Percentiles rank a stretch among this genome's conserved stretches.
Conservation (phyloP, 768 basidiomycete genomes). For the Hypsizygus marmoreus region DNA sequence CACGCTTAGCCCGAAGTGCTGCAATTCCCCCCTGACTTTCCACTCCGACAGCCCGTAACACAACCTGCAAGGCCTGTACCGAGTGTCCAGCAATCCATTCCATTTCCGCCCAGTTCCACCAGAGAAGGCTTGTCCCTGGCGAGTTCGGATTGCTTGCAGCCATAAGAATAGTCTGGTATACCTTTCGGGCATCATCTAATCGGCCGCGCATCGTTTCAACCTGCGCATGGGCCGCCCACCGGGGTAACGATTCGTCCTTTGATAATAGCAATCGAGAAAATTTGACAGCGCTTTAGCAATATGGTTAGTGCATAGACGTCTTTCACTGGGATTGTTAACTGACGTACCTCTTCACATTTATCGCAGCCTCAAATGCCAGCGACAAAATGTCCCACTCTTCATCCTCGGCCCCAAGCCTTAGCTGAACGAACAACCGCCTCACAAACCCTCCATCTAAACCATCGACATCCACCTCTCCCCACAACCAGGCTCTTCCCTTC, state of each 20-base stretch:
- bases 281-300: slow-evolving; percentile 58
- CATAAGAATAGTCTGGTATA: slow-evolving; percentile 69
- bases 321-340: background rate
- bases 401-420: slow-evolving; percentile 51
- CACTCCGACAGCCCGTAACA: slow-evolving; percentile 55
- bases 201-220: slow-evolving; percentile 69
- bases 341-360: slow-evolving; percentile 58
- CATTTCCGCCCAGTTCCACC: slow-evolving; percentile 87
- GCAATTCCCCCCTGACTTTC: slow-evolving; percentile 54
- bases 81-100: slow-evolving; percentile 67
- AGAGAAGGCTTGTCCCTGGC: slow-evolving; percentile 48
- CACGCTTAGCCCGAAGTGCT: slow-evolving; percentile 64
- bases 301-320: slow-evolving; percentile 12
- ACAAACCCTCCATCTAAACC: slow-evolving; percentile 52
- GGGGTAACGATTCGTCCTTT: slow-evolving; percentile 55
- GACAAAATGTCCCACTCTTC: slow-evolving; percentile 65
- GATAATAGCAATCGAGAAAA: slow-evolving; percentile 68
- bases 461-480: slow-evolving; percentile 50
- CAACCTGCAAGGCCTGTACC: slow-evolving; percentile 52
- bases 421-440: slow-evolving; percentile 58
- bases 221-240: slow-evolving; percentile 79
- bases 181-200: slow-evolving; percentile 70
- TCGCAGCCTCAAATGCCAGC: slow-evolving; percentile 67
- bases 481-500: slow-evolving; percentile 33
- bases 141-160: slow-evolving; percentile 38